A percentile compares a stretch with the other conserved stretches of the same genome.
These are phyloP conservation scores for Priceomyces carsonii DNA, from an alignment of 805 yeast genomes.

Conservation along the genomic window DNA sequence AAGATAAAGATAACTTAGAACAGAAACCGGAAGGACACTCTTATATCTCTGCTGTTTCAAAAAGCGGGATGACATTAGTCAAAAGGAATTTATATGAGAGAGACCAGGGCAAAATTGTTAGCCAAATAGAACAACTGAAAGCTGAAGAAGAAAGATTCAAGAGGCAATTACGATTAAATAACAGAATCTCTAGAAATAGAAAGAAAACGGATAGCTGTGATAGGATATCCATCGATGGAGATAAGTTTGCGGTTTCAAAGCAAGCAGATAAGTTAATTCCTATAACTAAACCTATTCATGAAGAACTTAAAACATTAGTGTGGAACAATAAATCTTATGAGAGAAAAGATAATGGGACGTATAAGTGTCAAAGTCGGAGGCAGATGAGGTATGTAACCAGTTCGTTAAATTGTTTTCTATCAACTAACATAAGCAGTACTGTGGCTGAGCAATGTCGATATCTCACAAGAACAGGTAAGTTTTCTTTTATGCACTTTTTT, in stretches of 20 bases:
- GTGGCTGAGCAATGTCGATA: conserved; percentile 29
- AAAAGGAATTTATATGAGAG: conserved; percentile 35
- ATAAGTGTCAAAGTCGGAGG: conserved; percentile 16
- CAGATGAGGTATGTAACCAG: conserved; percentile 14
- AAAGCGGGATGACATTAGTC: conserved; percentile 40
- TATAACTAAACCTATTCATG: conserved; percentile 22
- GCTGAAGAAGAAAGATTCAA: conserved; percentile 12
- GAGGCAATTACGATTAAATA: conserved; percentile 15
- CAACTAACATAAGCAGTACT: conserved; percentile 5
- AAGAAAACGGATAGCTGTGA: conserved; percentile 46
- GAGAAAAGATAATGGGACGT: conserved; percentile 25
- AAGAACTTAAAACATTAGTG: conserved; percentile 14
- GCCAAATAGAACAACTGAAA: conserved; percentile 6
- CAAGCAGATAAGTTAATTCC: conserved; percentile 44
- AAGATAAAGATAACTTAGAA: conserved; percentile 2
- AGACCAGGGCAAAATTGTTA: conserved; percentile 20
- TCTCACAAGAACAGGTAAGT: conserved; percentile 41
- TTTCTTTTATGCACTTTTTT: conserved; percentile 5
- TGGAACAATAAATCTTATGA: conserved; percentile 35
- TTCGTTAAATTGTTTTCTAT: conserved; percentile 1
- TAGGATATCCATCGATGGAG: conserved; percentile 41
- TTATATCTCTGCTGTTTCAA: conserved; percentile 22
- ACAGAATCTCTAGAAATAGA: conserved; percentile 27
- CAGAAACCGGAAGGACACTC: conserved; percentile 12
- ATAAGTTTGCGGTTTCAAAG: conserved; percentile 43